Evolutionary conservation across 257 asterid species (phyloP), one percentile per base, ranked within the genome.

Genomic region (Solanum megistacrolobum): DNA sequence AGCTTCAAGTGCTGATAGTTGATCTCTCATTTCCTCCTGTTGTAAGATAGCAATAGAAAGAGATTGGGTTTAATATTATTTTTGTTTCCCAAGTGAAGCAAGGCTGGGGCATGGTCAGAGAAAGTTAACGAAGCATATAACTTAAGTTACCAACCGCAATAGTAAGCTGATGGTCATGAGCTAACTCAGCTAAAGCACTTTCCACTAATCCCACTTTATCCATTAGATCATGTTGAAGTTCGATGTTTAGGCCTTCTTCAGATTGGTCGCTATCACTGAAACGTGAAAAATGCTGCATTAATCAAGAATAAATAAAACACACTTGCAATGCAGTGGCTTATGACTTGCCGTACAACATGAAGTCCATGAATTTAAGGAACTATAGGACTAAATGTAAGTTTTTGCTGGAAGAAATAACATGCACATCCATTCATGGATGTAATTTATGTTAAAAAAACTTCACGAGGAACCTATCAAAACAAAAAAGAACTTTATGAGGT

Each of bases 21-120:
- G 95, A 91, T 90, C 93, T 91, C 99, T 93, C 88, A 94, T 93
- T 91, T 94, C 95, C 78, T 94, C 99, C 98, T 95, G 93, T 84
- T 55, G 31, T 62, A 52, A 86, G 60, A 21, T 36, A 13, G 69
- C 48, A 39, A 86, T 32, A 21, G 25, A 78, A 68, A 76, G 65
- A 58, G 66, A 66, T 68, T 31, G n/a, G 46, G 31, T n/a, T 69
- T 62, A 43, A 43, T 41, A 13, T 79, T 7, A 16, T 78, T 41
- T 25, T 41, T 5, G 39, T 27, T 66, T 60, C 29, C 36, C 5
- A 58, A 35, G 66, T 46, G 85, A 83, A 34, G 76, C 68, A 46
- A 72, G 55, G 12, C 21, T 34, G 23, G 74, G 52, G 58, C n/a
- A 75, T 76, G 31, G 60, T 41, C 52, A 87, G 69, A 66, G 82